phyloP scores from a whole-genome alignment of 2,329 filamentous ascomycete genomes.

The Triangularia verruculosa region DNA sequence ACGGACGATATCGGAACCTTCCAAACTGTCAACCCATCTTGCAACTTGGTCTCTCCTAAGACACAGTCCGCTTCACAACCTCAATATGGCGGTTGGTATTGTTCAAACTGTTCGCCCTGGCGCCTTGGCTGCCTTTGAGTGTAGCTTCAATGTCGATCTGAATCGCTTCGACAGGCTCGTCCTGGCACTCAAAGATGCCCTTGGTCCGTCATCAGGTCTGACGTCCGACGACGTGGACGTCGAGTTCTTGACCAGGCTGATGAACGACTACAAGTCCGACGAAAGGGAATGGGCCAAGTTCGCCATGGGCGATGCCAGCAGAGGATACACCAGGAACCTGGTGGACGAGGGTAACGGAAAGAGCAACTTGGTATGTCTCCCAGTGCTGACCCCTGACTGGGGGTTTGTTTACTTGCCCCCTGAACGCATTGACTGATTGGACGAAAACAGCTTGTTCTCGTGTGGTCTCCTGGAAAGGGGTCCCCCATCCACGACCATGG shows the following conservation, averaged over 20 bases:
- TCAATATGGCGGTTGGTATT: slow-evolving; percentile 31
- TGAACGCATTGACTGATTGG: slow-evolving; percentile 12
- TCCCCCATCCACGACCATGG: slow-evolving; percentile 87
- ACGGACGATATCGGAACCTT: background rate
- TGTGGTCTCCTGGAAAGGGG: slow-evolving; percentile 81
- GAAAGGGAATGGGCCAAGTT: slow-evolving; percentile 71
- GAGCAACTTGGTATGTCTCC: slow-evolving; percentile 46
- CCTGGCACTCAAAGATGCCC: slow-evolving; percentile 64
- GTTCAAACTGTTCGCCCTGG: slow-evolving; percentile 13
- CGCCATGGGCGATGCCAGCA: slow-evolving; percentile 66
- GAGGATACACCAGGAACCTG: slow-evolving; percentile 81
- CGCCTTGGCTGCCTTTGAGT: slow-evolving; percentile 16
- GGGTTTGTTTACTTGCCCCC: slow-evolving; percentile 11
- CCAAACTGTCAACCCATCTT: background rate
- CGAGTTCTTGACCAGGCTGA: slow-evolving; percentile 64
- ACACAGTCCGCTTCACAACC: background rate
- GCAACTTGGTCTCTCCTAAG: background rate
- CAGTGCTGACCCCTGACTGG: slow-evolving; percentile 1
- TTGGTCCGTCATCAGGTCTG: slow-evolving; percentile 79
- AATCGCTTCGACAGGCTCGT: slow-evolving; percentile 69
- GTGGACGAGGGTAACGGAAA: slow-evolving; percentile 82
- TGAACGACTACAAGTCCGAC: slow-evolving; percentile 70
- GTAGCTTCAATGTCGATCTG: slow-evolving; percentile 27
- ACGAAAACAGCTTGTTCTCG: slow-evolving; percentile 67
- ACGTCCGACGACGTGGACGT: slow-evolving; percentile 80